Base-by-base conservation (phyloP, 805 yeast genomes). In the Kodamaea neixiangensis region DNA sequence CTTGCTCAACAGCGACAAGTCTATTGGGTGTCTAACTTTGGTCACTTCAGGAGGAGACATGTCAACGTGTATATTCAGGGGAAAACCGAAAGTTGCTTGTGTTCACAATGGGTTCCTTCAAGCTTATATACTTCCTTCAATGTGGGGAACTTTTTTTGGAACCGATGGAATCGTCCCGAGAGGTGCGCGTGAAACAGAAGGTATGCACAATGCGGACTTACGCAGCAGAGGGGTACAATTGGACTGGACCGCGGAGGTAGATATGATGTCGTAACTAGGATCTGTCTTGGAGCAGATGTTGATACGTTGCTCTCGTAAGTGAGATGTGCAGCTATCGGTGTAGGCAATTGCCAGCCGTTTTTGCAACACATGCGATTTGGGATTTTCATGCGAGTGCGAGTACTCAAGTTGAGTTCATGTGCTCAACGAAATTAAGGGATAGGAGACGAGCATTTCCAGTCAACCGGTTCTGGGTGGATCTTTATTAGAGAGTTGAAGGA, bases 21-120 rank as follows among this genome's bases (percentile, higher is more conserved):
- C 67, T 14, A 74, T 56, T 1, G 72, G 65, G 42, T 63, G 65
- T 57, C 78, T 62, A 14, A 74, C 66, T 20, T 67, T 67, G 0
- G 76, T 67, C 7, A 69, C 64, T 34, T 59, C 61, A 35, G 64
- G 57, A 13, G 48, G 33, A 7, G 54, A 39, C 58, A 55, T 55
- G n/a, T 11, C 15, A 15, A 22, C 46, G 13, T 10, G n/a, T 5
- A 7, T n/a, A 17, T 9, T 18, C 19, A 22, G 33, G 13, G 6
- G 42, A 18, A 15, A 20, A 41, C 17, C 13, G 37, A 42, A 29
- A 25, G 13, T 25, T 25, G 31, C 31, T 25, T 9, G 31, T 9
- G 11, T 25, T 25, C 29, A 25, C 31, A 25, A 25, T 25, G 10
- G 31, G 31, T 9, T 5, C n/a, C 20, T 15, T 3, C 25, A 17